These are phyloP conservation scores for Fusarium anguioides DNA, from an alignment of 2,329 filamentous ascomycete species.

Conservation along the genomic window DNA sequence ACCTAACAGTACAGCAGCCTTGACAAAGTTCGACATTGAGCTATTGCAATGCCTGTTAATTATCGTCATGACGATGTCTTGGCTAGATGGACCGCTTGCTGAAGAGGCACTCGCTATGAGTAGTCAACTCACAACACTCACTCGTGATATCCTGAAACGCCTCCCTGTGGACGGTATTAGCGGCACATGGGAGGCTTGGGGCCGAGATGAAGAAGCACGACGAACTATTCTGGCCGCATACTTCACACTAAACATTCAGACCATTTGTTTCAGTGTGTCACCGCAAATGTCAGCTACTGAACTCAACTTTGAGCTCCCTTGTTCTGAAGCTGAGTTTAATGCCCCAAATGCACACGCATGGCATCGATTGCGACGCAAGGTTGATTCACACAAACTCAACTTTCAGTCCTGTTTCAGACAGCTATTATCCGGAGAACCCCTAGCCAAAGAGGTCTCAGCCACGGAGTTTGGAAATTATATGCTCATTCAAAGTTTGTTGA, in stretches of 20 bases:
- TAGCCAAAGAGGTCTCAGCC: slow-evolving; percentile 2
- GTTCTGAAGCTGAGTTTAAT: slow-evolving; percentile 1
- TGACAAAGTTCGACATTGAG: not conserved
- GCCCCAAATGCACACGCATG: not conserved
- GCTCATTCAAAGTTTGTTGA: slow-evolving; percentile 22
- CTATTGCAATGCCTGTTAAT: not conserved
- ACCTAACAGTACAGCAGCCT: not conserved
- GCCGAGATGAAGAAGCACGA: not conserved
- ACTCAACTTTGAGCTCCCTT: not conserved
- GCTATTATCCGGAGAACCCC: not conserved
- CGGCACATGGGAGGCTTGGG: not conserved
- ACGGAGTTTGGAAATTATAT: slow-evolving; percentile 28
- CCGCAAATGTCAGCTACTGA: not conserved
- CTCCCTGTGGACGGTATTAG: not conserved
- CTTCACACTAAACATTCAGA: not conserved
- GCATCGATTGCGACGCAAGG: not conserved
- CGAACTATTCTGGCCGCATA: not conserved
- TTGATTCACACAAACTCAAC: not conserved
- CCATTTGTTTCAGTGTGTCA: not conserved
- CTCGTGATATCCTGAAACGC: not conserved
- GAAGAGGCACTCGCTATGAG: not conserved
- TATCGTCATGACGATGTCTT: slow-evolving; percentile 5
- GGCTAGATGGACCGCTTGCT: not conserved
- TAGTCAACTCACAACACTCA: not conserved
- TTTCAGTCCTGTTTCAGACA: not conserved